phyloP scores from a whole-genome alignment of 73 alveolate species.

The Halteria grandinella region DNA sequence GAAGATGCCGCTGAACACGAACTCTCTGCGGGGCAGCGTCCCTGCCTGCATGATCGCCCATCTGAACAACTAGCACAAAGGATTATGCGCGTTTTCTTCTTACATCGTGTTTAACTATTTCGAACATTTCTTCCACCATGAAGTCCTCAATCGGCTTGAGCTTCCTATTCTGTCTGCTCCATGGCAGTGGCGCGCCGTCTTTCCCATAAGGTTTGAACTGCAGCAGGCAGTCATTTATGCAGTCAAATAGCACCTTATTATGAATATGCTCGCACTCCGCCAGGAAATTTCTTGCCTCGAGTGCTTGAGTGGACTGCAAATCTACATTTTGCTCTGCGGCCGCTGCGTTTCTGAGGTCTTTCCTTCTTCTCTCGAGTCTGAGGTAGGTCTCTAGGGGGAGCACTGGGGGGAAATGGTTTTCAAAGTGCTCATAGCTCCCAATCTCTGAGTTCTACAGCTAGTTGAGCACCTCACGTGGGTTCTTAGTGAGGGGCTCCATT shows the following conservation, averaged over 20 bases:
- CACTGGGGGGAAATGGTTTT: conserved; percentile 36
- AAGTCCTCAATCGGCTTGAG: conserved; percentile 56
- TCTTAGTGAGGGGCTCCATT: conserved; percentile 45
- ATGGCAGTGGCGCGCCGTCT: conserved; percentile 72
- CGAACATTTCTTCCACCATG: conserved; percentile 54
- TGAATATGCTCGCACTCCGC: conserved; percentile 75
- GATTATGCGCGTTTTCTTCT: not conserved
- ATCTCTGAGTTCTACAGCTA: conserved; percentile 74
- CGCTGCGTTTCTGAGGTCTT: conserved; percentile 20
- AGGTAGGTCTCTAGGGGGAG: conserved; percentile 59
- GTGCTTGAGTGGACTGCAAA: too few species aligned
- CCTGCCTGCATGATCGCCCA: conserved; percentile 71
- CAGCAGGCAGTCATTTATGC: conserved; percentile 68
- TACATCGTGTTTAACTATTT: conserved; percentile 61
- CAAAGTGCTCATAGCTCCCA: conserved; percentile 73
- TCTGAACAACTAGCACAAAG: conserved; percentile 38
- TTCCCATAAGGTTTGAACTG: conserved; percentile 66
- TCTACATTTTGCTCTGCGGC: not conserved
- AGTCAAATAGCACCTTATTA: conserved; percentile 70
- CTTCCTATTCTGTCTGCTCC: conserved; percentile 58
- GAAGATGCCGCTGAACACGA: conserved; percentile 50
- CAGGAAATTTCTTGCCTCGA: conserved; percentile 58
- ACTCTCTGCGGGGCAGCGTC: conserved; percentile 66
- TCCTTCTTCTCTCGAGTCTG: conserved; percentile 60
- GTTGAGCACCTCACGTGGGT: conserved; percentile 63